phyloP scores from a whole-genome alignment of 2,329 filamentous ascomycete genomes.

The Colletotrichum shisoi region DNA sequence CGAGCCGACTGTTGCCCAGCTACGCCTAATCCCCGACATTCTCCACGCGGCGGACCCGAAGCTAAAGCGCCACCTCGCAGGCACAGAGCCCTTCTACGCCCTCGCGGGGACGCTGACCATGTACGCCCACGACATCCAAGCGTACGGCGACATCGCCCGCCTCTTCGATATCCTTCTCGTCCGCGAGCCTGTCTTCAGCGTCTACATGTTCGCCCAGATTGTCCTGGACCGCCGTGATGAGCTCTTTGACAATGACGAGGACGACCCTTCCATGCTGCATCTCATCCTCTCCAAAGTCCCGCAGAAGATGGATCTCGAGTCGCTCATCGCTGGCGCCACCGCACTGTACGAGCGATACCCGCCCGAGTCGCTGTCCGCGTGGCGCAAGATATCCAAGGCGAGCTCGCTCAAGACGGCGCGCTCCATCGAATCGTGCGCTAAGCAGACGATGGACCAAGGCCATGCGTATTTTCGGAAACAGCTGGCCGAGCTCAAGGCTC shows the following conservation, averaged over 20 bases:
- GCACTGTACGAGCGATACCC: slow-evolving; percentile 71
- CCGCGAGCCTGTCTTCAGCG: slow-evolving; percentile 82
- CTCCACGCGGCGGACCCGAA: slow-evolving; percentile 74
- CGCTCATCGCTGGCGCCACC: slow-evolving; percentile 72
- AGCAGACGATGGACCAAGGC: slow-evolving; percentile 72
- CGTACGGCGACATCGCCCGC: slow-evolving; percentile 85
- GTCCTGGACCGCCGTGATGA: slow-evolving; percentile 81
- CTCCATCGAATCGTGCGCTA: slow-evolving; percentile 56
- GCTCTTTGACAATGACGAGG: slow-evolving; percentile 78
- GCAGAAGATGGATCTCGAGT: slow-evolving; percentile 79
- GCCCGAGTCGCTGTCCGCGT: slow-evolving; percentile 74
- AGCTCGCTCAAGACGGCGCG: slow-evolving; percentile 88
- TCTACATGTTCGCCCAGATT: slow-evolving; percentile 93
- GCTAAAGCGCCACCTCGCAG: slow-evolving; percentile 77
- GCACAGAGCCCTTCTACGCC: slow-evolving; percentile 87
- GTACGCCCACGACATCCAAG: slow-evolving; percentile 94
- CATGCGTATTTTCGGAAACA: slow-evolving; percentile 74
- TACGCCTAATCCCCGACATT: slow-evolving; percentile 86
- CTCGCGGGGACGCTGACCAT: slow-evolving; percentile 92
- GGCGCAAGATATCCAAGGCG: slow-evolving; percentile 73
- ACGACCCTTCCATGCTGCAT: slow-evolving; percentile 93
- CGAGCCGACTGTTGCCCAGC: slow-evolving; percentile 79
- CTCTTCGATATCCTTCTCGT: slow-evolving; percentile 93
- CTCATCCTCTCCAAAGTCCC: slow-evolving; percentile 88
- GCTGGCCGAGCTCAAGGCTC: slow-evolving; percentile 72